These are phyloP conservation scores for Diaporthe sp. DNA, from an alignment of 2,329 filamentous ascomycete genomes.

Conservation along the genomic window DNA sequence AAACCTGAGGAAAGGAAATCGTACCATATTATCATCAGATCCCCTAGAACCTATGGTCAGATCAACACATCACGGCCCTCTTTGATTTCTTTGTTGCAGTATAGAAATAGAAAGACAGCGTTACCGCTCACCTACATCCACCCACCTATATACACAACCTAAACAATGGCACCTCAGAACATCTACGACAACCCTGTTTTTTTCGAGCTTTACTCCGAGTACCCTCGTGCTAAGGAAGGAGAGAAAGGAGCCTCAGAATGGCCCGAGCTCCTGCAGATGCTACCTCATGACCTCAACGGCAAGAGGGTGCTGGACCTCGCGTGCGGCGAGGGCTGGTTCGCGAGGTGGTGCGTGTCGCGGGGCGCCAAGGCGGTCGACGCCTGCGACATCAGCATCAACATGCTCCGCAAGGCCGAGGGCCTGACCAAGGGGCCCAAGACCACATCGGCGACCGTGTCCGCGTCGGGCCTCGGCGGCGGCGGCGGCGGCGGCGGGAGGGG, in stretches of 20 bases:
- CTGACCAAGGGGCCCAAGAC: conserved; percentile 42
- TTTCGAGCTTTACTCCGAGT: conserved; percentile 57
- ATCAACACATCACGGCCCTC: conserved; percentile 28
- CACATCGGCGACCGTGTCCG: conserved; percentile 23
- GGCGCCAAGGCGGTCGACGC: conserved; percentile 52
- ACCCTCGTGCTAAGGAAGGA: conserved; percentile 55
- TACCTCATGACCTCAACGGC: conserved; percentile 49
- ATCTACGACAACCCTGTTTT: conserved; percentile 57
- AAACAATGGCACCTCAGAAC: conserved; percentile 48
- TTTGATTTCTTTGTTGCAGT: conserved; percentile 28
- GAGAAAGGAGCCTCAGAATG: conserved; percentile 58
- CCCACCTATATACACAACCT: neutral
- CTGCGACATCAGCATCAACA: conserved; percentile 58
- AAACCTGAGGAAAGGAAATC: conserved; percentile 18
- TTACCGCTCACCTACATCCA: conserved; percentile 18
- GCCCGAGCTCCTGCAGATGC: conserved; percentile 55
- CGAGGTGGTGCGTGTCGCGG: conserved; percentile 55
- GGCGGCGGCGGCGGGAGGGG: conserved; percentile 19
- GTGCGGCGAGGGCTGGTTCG: conserved; percentile 61
- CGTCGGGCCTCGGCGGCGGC: neutral
- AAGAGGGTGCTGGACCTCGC: conserved; percentile 57
- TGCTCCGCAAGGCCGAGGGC: conserved; percentile 53
- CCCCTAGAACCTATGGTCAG: conserved; percentile 20
- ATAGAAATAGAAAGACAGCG: conserved; percentile 26
- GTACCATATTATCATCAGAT: conserved; percentile 28